Evolutionary conservation across 164 flowering plant species (phyloP), one percentile per base, ranked within the genome.

Genomic region (Sedum album): DNA sequence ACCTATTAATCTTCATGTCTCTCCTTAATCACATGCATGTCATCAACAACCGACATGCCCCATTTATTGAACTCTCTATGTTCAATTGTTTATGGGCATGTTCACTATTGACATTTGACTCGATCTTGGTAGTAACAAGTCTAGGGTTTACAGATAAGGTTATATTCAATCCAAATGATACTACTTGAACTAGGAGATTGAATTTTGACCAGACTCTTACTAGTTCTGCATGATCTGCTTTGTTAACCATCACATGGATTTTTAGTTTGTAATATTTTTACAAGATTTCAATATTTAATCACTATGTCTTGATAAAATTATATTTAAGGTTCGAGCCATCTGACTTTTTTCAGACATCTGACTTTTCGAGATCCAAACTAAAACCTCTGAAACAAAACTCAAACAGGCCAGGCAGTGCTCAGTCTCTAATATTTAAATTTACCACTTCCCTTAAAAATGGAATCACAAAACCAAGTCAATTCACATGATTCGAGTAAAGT

Each of bases 21-120:
- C 60, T 55, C 60, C 31, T 55, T 55, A 55, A 55, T 28, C 62
- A 57, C 62, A 57, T 57, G 35, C 62, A 57, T 28, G 62, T 57
- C 62, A 28, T 11, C 62, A 57, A 57, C 62, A 57, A 57, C 62
- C 62, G 62, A 57, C 62, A 57, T 57, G 62, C 62, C 31, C 57
- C 31, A 25, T 57, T 57, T 25, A 28, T 57, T 57, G 62, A 57
- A 28, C 28, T 28, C 33, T 25, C 30, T 55, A 10, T 23, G 2
- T 21, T 53, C 31, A 57, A 57, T 57, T 11, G 33, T 26, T 28
- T 14, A 57, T 13, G 62, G 18, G 18, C 14, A 14, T 28, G 17
- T 33, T 57, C 20, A 57, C 62, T 57, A 28, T 57, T 57, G 18
- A 28, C 62, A 28, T 57, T 57, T 57, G 35, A 57, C 62, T 57